These are phyloP conservation scores for Allomyces arbusculus DNA, from an alignment of 192 early-diverging fungal genomes.

Conservation along the genomic window DNA sequence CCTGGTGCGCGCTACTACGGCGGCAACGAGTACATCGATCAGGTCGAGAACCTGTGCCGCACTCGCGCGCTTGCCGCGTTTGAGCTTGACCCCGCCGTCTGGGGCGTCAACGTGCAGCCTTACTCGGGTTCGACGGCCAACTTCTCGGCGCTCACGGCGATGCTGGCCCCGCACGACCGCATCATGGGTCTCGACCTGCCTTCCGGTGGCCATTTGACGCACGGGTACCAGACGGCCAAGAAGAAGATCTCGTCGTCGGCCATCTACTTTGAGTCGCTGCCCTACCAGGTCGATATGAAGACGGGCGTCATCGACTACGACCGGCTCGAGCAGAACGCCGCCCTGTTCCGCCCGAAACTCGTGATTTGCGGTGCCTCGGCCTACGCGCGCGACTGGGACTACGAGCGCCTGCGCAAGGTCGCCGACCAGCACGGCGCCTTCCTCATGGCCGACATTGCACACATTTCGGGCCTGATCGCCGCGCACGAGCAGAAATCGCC, in stretches of 20 bases:
- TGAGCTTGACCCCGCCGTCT: slow-evolving; percentile 61
- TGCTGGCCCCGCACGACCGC: slow-evolving; percentile 89
- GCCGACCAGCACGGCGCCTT: slow-evolving; percentile 92
- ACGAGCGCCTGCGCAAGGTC: slow-evolving; percentile 82
- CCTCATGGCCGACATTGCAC: slow-evolving; percentile 97
- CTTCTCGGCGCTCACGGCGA: slow-evolving; percentile 90
- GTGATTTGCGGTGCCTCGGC: slow-evolving; percentile 97
- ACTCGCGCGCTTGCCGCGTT: slow-evolving; percentile 88
- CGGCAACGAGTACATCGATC: slow-evolving; percentile 95
- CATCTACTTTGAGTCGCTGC: slow-evolving; percentile 98
- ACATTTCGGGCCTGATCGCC: slow-evolving; percentile 91
- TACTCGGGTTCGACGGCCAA: slow-evolving; percentile 99
- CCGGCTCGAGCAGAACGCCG: slow-evolving; percentile 76
- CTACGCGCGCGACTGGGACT: slow-evolving; percentile 98
- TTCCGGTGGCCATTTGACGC: slow-evolving; percentile 99
- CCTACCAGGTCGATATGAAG: slow-evolving; percentile 76
- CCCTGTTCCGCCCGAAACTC: slow-evolving; percentile 90
- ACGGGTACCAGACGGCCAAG: slow-evolving; percentile 98
- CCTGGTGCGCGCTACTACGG: slow-evolving; percentile 98
- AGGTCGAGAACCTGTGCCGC: slow-evolving; percentile 87
- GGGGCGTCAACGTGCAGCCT: slow-evolving; percentile 99
- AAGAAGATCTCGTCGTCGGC: slow-evolving; percentile 99
- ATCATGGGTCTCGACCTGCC: slow-evolving; percentile 99
- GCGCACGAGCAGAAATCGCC: slow-evolving; percentile 74
- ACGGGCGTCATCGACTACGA: slow-evolving; percentile 92